These are phyloP conservation scores for Kingdonia uniflora DNA, from an alignment of 164 flowering plant genomes.

Conservation along the genomic window DNA sequence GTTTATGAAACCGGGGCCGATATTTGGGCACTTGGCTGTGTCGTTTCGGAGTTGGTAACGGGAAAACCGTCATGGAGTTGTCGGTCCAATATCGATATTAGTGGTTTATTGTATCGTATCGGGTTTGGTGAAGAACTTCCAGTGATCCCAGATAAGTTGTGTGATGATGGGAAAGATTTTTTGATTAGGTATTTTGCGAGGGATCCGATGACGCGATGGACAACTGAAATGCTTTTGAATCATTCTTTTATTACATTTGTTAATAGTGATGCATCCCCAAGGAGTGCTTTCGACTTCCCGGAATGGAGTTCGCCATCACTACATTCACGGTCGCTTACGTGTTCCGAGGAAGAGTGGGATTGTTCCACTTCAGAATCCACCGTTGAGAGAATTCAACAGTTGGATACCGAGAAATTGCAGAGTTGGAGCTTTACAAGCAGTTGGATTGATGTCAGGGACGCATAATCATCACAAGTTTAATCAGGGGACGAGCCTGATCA, in stretches of 20 bases:
- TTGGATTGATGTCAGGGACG: slow-evolving; percentile 13
- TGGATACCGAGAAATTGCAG: too few species aligned
- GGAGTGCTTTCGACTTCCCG: too few species aligned
- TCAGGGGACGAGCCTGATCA: too few species aligned
- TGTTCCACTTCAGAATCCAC: slow-evolving; percentile 8
- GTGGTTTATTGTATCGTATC: slow-evolving; percentile 30
- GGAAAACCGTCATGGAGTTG: slow-evolving; percentile 59
- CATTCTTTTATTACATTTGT: slow-evolving; percentile 35
- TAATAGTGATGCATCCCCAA: slow-evolving; percentile 31
- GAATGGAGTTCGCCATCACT: too few species aligned
- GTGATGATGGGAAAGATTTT: too few species aligned
- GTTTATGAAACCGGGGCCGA: slow-evolving; percentile 44
- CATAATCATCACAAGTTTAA: slow-evolving; percentile 9
- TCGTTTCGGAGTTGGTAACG: too few species aligned
- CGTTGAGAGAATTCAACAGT: slow-evolving; percentile 23
- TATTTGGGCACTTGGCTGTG: too few species aligned
- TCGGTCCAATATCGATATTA: slow-evolving; percentile 17
- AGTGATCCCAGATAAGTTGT: slow-evolving; percentile 36
- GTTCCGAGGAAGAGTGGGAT: background rate
- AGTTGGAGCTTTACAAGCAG: slow-evolving; percentile 4
- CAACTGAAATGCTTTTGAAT: too few species aligned
- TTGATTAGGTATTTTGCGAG: too few species aligned
- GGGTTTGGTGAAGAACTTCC: slow-evolving; percentile 57
- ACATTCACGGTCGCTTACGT: too few species aligned
- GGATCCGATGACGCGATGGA: too few species aligned